Evolutionary conservation across 768 basidiomycete genomes (phyloP).

Genomic region (Suillus hirtellus): DNA sequence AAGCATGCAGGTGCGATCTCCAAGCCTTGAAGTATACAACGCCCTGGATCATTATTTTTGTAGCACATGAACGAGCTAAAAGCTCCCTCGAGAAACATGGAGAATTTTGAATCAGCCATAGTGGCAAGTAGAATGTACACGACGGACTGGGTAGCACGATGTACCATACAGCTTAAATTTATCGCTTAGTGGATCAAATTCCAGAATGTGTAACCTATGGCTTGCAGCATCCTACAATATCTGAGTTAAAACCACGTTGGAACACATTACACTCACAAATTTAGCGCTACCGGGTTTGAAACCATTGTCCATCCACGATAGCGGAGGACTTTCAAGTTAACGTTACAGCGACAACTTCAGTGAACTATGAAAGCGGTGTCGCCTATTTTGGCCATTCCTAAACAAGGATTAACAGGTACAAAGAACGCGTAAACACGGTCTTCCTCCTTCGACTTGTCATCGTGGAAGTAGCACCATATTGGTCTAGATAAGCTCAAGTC

Average conservation of each 20-base stretch:
- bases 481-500: not conserved
- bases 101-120: constrained; percentile 18
- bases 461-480: not conserved
- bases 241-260: not conserved
- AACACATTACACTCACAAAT: not conserved
- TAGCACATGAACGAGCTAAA: constrained; percentile 19
- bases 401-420: not conserved
- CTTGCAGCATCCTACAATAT: not conserved
- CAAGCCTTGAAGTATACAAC: no score
- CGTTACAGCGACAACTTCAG: not conserved
- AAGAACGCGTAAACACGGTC: constrained; percentile 3
- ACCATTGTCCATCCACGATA: not conserved
- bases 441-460: not conserved
- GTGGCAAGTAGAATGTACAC: not conserved
- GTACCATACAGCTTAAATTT: no score
- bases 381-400: not conserved
- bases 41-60: constrained; percentile 3
- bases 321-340: not conserved
- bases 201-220: not conserved
- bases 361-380: no score
- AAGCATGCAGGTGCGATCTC: constrained; percentile 25
- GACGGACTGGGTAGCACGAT: not conserved
- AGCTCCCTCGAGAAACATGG: constrained; percentile 17
- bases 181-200: not conserved
- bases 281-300: not conserved